Conservation (phyloP, 768 basidiomycete species). For the Tricholoma bakamatsutake region DNA sequence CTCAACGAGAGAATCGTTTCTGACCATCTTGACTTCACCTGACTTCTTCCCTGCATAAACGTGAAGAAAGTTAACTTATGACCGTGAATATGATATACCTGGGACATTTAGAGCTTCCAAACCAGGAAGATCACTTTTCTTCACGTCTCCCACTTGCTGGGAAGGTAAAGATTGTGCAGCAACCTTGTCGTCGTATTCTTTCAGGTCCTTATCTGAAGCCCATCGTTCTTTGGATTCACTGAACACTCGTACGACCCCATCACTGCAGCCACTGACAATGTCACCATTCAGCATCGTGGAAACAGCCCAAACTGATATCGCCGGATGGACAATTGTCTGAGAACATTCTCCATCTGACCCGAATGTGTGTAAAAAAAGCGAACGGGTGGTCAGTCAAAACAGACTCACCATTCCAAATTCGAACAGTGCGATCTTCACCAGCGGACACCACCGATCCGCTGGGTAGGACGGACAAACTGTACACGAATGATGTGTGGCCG, state of each 20-base stretch:
- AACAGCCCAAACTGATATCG: slow-evolving; percentile 96
- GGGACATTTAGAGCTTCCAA: slow-evolving; percentile 70
- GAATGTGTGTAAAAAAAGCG: background rate
- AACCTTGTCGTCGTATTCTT: slow-evolving; percentile 69
- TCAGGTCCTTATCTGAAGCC: slow-evolving; percentile 58
- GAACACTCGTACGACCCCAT: slow-evolving; percentile 84
- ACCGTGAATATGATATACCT: slow-evolving; percentile 39
- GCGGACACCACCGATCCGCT: slow-evolving; percentile 81
- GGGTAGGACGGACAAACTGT: slow-evolving; percentile 79
- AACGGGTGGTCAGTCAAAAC: background rate
- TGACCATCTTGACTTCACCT: slow-evolving; percentile 91
- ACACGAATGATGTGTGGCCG: slow-evolving; percentile 96
- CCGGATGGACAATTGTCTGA: slow-evolving; percentile 89
- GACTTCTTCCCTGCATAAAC: slow-evolving; percentile 70
- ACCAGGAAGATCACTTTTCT: slow-evolving; percentile 85
- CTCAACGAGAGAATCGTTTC: slow-evolving; percentile 73
- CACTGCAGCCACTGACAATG: slow-evolving; percentile 88
- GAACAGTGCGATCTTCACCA: slow-evolving; percentile 90
- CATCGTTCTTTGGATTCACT: slow-evolving; percentile 67
- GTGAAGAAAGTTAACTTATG: background rate
- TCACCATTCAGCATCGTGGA: slow-evolving; percentile 86
- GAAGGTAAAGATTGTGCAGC: slow-evolving; percentile 75
- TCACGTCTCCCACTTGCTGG: slow-evolving; percentile 89
- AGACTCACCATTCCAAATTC: slow-evolving; percentile 80
- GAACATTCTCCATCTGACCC: slow-evolving; percentile 74